Conservation (phyloP, 257 asterid genomes). For the Nicotiana tomentosiformis region DNA sequence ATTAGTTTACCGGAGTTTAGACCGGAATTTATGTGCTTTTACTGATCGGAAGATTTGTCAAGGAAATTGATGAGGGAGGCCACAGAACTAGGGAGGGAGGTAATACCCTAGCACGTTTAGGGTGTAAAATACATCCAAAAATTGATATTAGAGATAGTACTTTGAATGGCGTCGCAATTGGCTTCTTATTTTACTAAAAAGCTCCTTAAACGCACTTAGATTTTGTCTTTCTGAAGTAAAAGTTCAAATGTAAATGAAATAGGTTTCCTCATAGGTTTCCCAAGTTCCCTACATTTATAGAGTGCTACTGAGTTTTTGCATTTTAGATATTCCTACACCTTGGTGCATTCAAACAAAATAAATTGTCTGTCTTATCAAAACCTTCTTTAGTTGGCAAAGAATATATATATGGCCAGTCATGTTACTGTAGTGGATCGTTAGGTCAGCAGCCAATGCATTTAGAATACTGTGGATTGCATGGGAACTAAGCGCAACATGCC, state of each 20-base stretch:
- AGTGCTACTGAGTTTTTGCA: not conserved
- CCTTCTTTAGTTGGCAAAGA: not conserved
- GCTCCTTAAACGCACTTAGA: not conserved
- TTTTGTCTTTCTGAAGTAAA: not conserved
- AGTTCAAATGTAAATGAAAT: conserved; percentile 1
- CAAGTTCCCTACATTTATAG: not conserved
- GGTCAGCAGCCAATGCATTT: not conserved
- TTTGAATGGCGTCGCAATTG: not conserved
- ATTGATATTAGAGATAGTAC: not conserved
- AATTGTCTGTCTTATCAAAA: not conserved
- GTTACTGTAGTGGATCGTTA: not conserved
- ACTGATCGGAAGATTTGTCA: not conserved
- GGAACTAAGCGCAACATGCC: not conserved
- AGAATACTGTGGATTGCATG: not conserved
- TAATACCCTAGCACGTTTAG: not conserved
- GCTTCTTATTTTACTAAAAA: not conserved
- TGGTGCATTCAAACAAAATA: not conserved
- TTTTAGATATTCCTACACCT: not conserved
- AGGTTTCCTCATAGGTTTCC: not conserved
- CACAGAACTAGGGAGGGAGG: not conserved
- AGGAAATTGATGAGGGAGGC: not conserved
- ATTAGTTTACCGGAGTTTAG: not conserved
- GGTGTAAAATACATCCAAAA: not conserved
- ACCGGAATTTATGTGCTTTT: not conserved
- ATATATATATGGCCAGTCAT: not conserved